These are phyloP conservation scores for Cucumis cinereus DNA, from an alignment of 306 rosid species.

Conservation along the genomic window DNA sequence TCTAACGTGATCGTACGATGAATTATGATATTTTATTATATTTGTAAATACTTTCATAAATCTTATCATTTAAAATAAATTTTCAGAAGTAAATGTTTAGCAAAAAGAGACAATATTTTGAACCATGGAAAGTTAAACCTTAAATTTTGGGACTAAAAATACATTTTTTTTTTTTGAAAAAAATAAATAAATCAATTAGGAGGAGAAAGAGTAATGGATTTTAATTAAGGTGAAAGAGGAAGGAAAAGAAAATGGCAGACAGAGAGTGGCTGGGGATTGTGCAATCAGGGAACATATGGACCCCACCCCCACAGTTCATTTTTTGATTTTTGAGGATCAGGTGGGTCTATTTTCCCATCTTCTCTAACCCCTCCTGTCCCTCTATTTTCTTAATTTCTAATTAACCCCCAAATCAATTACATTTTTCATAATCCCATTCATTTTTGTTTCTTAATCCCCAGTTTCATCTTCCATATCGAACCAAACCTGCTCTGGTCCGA, in stretches of 20 bases:
- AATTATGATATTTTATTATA: too few relatives aligned
- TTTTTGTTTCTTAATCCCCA: background rate
- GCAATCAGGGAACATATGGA: background rate
- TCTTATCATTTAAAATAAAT: too few relatives aligned
- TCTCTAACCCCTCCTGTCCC: conserved; percentile 43
- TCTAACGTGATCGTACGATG: too few relatives aligned
- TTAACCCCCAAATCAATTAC: background rate
- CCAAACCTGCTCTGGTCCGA: conserved; percentile 11
- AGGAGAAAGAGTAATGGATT: background rate
- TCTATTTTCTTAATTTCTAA: conserved; percentile 8
- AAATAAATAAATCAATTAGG: background rate
- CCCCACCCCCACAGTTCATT: background rate
- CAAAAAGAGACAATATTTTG: too few relatives aligned
- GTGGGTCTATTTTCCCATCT: conserved; percentile 51
- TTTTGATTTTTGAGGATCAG: background rate
- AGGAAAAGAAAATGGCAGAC: conserved; percentile 1
- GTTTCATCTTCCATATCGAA: conserved; percentile 2
- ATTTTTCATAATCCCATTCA: background rate
- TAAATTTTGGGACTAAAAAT: too few relatives aligned
- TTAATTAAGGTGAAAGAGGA: background rate
- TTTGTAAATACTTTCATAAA: too few relatives aligned
- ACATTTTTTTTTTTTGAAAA: background rate
- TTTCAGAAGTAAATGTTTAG: too few relatives aligned
- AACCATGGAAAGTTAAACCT: too few relatives aligned
- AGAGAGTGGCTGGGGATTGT: background rate